A percentile compares a stretch with the other conserved stretches of the same genome.
These are phyloP conservation scores for Trichocomaceae sp. DNA, from an alignment of 2,329 filamentous ascomycete species.

Conservation along the genomic window DNA sequence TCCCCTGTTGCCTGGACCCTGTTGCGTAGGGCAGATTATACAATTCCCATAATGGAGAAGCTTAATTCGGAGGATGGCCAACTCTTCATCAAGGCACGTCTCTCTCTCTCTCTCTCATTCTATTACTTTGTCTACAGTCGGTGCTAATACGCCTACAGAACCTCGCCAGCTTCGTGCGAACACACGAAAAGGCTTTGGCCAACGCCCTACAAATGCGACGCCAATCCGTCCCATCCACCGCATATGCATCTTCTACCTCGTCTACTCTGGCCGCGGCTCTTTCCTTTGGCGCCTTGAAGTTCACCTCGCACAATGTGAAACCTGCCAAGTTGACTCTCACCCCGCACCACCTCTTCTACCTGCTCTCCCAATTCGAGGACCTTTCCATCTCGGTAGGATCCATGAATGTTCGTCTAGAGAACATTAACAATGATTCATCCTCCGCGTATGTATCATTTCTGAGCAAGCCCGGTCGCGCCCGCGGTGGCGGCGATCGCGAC, in stretches of 20 bases:
- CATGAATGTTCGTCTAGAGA: conserved; percentile 93
- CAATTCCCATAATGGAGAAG: conserved; percentile 40
- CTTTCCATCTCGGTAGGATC: conserved; percentile 83
- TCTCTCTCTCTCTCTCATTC: conserved; percentile 10
- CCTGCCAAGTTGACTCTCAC: conserved; percentile 88
- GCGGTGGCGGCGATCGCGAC: conserved; percentile 69
- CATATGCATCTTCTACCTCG: conserved; percentile 62
- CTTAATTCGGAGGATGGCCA: conserved; percentile 46
- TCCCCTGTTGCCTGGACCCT: conserved; percentile 25
- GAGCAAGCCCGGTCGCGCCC: conserved; percentile 71
- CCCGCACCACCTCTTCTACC: conserved; percentile 92
- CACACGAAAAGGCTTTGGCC: conserved; percentile 92
- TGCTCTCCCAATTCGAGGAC: conserved; percentile 91
- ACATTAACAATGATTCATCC: conserved; percentile 78
- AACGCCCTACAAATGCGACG: conserved; percentile 86
- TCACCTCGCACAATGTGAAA: conserved; percentile 78
- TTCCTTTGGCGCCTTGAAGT: conserved; percentile 76
- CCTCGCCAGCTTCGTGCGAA: conserved; percentile 90
- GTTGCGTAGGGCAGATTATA: conserved; percentile 23
- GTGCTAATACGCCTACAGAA: conserved; percentile 52
- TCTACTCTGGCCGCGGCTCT: conserved; percentile 73
- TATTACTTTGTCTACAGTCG: background rate
- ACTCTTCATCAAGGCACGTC: conserved; percentile 43
- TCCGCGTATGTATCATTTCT: conserved; percentile 94
- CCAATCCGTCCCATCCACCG: conserved; percentile 54